Evolutionary conservation across 1,139 yeast genomes (phyloP), one percentile per base, ranked within the genome.

Genomic region (Taphrina sp.): DNA sequence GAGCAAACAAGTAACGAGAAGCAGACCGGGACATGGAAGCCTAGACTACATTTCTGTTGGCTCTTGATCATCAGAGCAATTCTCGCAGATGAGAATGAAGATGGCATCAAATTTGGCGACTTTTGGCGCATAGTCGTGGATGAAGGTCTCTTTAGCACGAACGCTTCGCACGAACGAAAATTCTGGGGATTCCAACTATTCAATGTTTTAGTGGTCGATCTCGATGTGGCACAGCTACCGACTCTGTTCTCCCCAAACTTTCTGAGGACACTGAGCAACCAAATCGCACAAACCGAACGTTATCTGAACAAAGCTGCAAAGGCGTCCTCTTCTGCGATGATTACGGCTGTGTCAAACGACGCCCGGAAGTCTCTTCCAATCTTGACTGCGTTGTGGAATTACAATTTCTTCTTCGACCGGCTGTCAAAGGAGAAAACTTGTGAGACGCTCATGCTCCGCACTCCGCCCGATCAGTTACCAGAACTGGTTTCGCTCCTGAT

Each of bases 21-120:
- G 62, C 80, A 78, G 65, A 81, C 78, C 65, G 83, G 88, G 2
- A 74, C 75, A 49, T 89, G 95, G 95, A 77, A 79, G 23, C 87
- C 95, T 22, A 76, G 82, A 59, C 69, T 88, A 35, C 95, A 89
- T 64, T 85, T 83, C 69, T 95, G 85, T 1, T 92, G 96, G 96
- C 28, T 37, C 28, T 72, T 81, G n/a, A 67, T 90, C 1, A 66
- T 85, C 5, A 67, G 69, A 43, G 61, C 74, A 5, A 58, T 64
- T 3, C 56, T 63, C 24, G 62, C 59, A 3, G 59, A 58, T 3
- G 26, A 17, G 8, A n/a, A 38, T 5, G 8, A 29, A 16, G 57
- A 36, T 2, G 55, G 54, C 12, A 71, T 81, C 19, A 63, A 74
- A 1, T 70, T 89, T 37, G 74, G 76, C 26, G 94, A 85, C 58